phyloP scores from a whole-genome alignment of 768 basidiomycete genomes.

The Crepidotus variabilis region DNA sequence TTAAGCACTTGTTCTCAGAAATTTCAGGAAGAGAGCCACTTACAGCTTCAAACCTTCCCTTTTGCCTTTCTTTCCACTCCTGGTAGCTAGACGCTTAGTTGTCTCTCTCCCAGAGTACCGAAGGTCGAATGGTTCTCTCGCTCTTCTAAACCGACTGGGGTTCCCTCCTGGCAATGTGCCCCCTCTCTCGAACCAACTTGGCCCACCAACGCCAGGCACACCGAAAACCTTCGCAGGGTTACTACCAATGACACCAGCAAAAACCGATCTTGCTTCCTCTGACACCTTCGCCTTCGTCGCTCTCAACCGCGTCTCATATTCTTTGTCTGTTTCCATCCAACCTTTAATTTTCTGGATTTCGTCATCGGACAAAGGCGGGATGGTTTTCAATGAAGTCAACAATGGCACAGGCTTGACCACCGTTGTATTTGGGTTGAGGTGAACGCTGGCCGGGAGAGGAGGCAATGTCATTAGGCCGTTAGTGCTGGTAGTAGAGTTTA shows the following conservation, averaged over 20 bases:
- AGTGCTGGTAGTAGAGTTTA: conserved; percentile 8
- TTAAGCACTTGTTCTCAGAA: conserved; percentile 7
- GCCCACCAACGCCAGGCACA: conserved; percentile 55
- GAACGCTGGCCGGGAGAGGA: conserved; percentile 39
- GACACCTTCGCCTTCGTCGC: conserved; percentile 49
- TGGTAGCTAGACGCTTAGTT: conserved; percentile 19
- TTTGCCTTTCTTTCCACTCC: conserved; percentile 38
- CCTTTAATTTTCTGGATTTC: conserved; percentile 52
- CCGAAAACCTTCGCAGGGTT: conserved; percentile 26
- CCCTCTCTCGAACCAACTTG: conserved; percentile 30
- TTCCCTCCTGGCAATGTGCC: conserved; percentile 31
- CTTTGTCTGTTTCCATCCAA: conserved; percentile 65
- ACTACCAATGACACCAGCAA: conserved; percentile 26
- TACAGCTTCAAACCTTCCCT: conserved; percentile 76
- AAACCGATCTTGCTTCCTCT: conserved; percentile 46
- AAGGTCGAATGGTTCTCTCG: conserved; percentile 51
- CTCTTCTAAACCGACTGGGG: conserved; percentile 35
- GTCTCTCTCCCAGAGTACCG: conserved; percentile 30
- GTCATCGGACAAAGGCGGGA: conserved; percentile 45
- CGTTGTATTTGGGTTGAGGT: conserved; percentile 55
- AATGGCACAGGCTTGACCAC: conserved; percentile 61
- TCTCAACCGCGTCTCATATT: conserved; percentile 47
- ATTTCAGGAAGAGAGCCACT: conserved; percentile 31
- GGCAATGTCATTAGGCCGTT: conserved; percentile 17
- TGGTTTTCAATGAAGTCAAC: conserved; percentile 43